Evolutionary conservation across 257 asterid species (phyloP).

Genomic region (Nicotiana paniculata): DNA sequence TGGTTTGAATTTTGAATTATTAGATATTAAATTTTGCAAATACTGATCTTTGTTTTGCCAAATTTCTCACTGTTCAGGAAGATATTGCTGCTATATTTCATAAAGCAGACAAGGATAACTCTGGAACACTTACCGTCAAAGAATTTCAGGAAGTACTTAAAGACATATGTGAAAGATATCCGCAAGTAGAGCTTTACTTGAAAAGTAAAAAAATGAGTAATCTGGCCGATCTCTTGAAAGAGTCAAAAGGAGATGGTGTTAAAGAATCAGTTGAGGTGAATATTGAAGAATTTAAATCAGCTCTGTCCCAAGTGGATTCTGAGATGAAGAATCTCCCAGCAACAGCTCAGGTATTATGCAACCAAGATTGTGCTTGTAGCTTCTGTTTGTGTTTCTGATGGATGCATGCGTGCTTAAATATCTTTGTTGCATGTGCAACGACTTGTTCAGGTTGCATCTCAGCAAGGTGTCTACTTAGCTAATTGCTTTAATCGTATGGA

Average conservation of each 20-base stretch:
- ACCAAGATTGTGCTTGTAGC: not conserved
- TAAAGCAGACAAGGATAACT: slow-evolving; percentile 87
- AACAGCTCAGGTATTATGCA: slow-evolving; percentile 74
- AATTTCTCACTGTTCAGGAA: slow-evolving; percentile 38
- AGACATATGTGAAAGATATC: slow-evolving; percentile 87
- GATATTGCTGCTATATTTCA: slow-evolving; percentile 74
- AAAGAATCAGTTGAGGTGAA: slow-evolving; percentile 71
- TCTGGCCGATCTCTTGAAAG: slow-evolving; percentile 69
- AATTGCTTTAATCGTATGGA: slow-evolving; percentile 94
- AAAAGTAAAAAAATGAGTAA: slow-evolving; percentile 47
- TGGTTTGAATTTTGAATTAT: not conserved
- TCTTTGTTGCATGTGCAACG: not conserved
- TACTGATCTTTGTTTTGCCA: not conserved
- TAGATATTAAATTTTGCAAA: not conserved
- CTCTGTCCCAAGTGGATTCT: slow-evolving; percentile 84
- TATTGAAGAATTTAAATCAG: slow-evolving; percentile 74
- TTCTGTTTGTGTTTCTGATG: not conserved
- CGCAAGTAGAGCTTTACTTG: slow-evolving; percentile 76
- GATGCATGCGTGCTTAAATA: not conserved
- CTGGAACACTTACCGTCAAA: slow-evolving; percentile 81
- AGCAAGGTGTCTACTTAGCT: slow-evolving; percentile 92
- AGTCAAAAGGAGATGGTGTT: slow-evolving; percentile 41
- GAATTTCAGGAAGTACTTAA: slow-evolving; percentile 80
- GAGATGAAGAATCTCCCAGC: slow-evolving; percentile 97
- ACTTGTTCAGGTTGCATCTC: slow-evolving; percentile 80